Percentiles rank a stretch among this genome's conserved stretches.
Evolutionary conservation across 1,284 basidiomycete species (phyloP).

Genomic region (Puccinia novopanici): DNA sequence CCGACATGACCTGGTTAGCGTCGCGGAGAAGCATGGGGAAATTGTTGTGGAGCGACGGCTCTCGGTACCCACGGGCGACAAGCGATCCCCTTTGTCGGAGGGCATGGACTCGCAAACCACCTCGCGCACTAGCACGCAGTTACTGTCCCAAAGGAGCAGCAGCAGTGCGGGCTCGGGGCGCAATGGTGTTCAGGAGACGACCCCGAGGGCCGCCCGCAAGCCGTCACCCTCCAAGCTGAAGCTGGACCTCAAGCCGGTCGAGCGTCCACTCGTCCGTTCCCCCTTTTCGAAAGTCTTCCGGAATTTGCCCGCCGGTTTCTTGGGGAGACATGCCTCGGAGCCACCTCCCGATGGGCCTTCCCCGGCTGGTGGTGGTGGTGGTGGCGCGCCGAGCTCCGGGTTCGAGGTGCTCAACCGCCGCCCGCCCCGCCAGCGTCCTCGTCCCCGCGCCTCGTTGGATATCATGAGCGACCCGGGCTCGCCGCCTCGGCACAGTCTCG

Average conservation of each 20-base stretch:
- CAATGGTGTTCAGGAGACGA: not conserved
- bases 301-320: not conserved
- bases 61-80: not conserved
- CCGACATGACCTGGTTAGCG: not conserved
- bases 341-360: not conserved
- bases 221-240: constrained; percentile 3
- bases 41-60: not conserved
- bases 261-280: not conserved
- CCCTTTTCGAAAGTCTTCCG: not conserved
- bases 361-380: no score
- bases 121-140: not conserved
- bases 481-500: not conserved
- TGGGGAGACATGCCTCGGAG: not conserved
- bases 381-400: not conserved
- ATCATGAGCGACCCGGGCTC: constrained; percentile 19
- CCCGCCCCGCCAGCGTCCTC: not conserved
- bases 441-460: not conserved
- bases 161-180: not conserved
- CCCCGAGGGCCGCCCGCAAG: not conserved
- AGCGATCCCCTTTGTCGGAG: not conserved
- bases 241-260: not conserved
- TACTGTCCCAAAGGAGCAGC: no score
- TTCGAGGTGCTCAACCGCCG: constrained; percentile 41
- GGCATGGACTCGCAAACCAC: not conserved
- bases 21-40: not conserved